A percentile compares a stretch with the other conserved stretches of the same genome.
Evolutionary conservation across 2,329 filamentous ascomycete species (phyloP).

Genomic region (Pseudopyricularia javanii): DNA sequence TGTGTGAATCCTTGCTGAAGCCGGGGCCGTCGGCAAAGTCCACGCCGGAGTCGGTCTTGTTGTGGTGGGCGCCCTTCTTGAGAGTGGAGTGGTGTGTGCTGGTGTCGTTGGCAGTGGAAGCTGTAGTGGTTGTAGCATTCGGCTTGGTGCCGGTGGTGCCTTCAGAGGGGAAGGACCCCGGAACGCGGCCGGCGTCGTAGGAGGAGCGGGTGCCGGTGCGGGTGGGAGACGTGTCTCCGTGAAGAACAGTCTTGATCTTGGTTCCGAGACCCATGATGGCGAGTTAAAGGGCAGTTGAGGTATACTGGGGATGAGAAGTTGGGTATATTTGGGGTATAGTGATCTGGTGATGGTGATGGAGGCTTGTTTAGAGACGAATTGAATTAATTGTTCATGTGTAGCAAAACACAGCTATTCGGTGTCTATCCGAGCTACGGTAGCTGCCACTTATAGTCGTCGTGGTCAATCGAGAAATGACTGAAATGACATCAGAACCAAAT

Average conservation of each 20-base stretch:
- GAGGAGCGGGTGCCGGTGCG: not conserved
- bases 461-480: not conserved
- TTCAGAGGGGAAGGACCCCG: not conserved
- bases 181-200: not conserved
- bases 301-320: not conserved
- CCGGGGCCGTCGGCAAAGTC: not conserved
- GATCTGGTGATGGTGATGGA: not conserved
- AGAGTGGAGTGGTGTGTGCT: not conserved
- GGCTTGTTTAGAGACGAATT: not conserved
- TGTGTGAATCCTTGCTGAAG: not conserved
- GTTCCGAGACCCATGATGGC: conserved; percentile 1
- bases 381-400: not conserved
- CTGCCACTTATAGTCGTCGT: not conserved
- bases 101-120: not conserved
- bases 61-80: not conserved
- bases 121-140: not conserved
- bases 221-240: conserved; percentile 8
- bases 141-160: not conserved
- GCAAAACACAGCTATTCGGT: not conserved
- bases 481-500: no score
- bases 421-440: not conserved
- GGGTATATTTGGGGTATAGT: not conserved
- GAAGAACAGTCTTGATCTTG: conserved; percentile 1
- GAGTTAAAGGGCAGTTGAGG: not conserved
- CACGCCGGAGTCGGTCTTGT: not conserved